Evolutionary conservation across 106 monocot species (phyloP).

Genomic region (Dioscorea zingiberensis): DNA sequence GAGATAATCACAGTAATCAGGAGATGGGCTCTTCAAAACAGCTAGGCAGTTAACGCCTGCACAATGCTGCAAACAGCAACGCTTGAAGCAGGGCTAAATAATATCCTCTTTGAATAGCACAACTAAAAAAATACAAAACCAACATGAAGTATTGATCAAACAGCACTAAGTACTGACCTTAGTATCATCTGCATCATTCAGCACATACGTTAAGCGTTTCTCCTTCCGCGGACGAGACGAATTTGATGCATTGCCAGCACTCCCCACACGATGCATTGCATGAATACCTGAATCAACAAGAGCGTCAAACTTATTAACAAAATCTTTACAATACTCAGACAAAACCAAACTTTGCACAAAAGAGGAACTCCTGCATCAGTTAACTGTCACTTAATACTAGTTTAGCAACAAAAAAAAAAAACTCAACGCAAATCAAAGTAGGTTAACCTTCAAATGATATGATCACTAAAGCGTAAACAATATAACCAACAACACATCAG

Average conservation of each 20-base stretch:
- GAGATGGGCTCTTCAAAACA: constrained; percentile 41
- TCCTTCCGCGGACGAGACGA: constrained; percentile 91
- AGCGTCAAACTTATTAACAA: too few relatives aligned
- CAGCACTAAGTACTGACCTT: constrained; percentile 37
- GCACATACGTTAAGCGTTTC: constrained; percentile 87
- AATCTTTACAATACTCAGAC: too few relatives aligned
- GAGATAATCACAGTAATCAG: constrained; percentile 59
- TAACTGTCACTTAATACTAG: too few relatives aligned
- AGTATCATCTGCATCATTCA: constrained; percentile 84
- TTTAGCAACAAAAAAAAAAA: too few relatives aligned
- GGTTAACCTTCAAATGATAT: too few relatives aligned
- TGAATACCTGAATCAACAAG: constrained; percentile 6
- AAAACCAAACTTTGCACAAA: too few relatives aligned
- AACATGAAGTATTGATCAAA: not conserved
- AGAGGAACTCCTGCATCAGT: too few relatives aligned
- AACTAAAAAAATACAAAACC: not conserved
- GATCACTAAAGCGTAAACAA: too few relatives aligned
- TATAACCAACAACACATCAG: too few relatives aligned
- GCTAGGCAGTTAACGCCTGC: constrained; percentile 87
- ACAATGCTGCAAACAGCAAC: constrained; percentile 66
- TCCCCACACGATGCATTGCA: constrained; percentile 89
- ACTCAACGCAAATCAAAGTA: too few relatives aligned
- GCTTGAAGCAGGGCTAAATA: not conserved
- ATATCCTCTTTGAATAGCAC: too few relatives aligned
- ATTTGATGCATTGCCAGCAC: constrained; percentile 68